Evolutionary conservation across 2,329 filamentous ascomycete species (phyloP).

Genomic region (Elsinoe batatas): DNA sequence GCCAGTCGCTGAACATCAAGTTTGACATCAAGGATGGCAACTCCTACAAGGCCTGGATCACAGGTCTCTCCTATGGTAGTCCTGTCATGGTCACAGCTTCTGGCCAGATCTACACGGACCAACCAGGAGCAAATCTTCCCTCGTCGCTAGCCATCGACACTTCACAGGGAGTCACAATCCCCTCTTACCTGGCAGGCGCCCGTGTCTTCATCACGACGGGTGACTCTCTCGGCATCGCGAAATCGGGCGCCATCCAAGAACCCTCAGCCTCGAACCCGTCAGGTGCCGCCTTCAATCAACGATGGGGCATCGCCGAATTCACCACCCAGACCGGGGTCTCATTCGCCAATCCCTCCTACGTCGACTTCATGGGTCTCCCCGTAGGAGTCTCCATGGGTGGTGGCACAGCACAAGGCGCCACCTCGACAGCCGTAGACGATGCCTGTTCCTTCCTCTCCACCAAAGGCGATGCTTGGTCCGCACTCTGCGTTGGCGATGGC

Average conservation of each 20-base stretch:
- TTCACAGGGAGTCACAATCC: not conserved
- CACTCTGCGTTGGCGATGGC: slow-evolving; percentile 40
- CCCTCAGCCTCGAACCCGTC: not conserved
- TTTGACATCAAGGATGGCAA: not conserved
- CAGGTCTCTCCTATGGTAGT: not conserved
- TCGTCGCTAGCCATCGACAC: not conserved
- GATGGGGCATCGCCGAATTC: slow-evolving; percentile 35
- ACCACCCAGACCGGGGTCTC: slow-evolving; percentile 30
- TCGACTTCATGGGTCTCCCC: slow-evolving; percentile 31
- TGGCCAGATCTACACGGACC: not conserved
- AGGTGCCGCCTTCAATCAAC: not conserved
- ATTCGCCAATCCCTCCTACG: slow-evolving; percentile 27
- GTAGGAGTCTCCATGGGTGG: slow-evolving; percentile 42
- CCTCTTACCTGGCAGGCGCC: not conserved
- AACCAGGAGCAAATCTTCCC: not conserved
- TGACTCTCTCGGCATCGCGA: not conserved
- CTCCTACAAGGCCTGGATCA: not conserved
- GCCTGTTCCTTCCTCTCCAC: slow-evolving; percentile 44
- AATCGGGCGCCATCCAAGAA: not conserved
- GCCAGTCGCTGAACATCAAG: not conserved
- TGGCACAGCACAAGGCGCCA: slow-evolving; percentile 47
- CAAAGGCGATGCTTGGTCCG: slow-evolving; percentile 49
- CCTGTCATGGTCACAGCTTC: not conserved
- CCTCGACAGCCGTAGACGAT: slow-evolving; percentile 44
- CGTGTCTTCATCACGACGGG: not conserved